A percentile compares a stretch with the other conserved stretches of the same genome.
Conservation (phyloP, 2,329 filamentous ascomycete genomes). For the Bimuria novae-zelandiae region DNA sequence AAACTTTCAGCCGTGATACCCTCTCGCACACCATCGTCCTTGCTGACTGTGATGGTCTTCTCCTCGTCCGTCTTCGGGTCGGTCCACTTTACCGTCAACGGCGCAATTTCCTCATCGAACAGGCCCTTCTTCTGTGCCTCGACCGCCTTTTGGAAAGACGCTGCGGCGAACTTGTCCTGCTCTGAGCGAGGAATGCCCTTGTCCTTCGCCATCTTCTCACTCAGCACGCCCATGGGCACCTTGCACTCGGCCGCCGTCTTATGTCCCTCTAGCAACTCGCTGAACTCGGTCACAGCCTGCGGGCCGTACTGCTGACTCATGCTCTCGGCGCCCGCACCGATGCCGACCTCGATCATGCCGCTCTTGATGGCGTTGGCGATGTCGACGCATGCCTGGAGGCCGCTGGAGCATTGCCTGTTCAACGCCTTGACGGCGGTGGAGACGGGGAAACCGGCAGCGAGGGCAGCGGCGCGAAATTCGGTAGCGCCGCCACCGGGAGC, state of each 20-base stretch:
- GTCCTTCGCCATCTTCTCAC: constrained; percentile 93
- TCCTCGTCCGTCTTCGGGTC: constrained; percentile 89
- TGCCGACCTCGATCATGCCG: constrained; percentile 93
- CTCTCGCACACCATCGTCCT: constrained; percentile 84
- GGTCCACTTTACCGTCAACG: constrained; percentile 82
- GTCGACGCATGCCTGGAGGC: constrained; percentile 89
- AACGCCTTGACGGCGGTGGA: constrained; percentile 81
- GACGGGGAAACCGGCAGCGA: constrained; percentile 90
- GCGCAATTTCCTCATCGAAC: constrained; percentile 89
- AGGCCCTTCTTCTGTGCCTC: constrained; percentile 86
- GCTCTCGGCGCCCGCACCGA: constrained; percentile 94
- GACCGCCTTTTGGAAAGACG: constrained; percentile 86
- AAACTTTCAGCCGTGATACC: constrained; percentile 87
- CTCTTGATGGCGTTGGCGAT: constrained; percentile 89
- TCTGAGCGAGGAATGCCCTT: constrained; percentile 69
- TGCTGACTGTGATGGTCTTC: constrained; percentile 78
- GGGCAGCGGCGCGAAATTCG: constrained; percentile 89
- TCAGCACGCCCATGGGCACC: constrained; percentile 93
- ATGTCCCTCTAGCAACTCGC: constrained; percentile 80
- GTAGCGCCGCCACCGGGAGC: constrained; percentile 93
- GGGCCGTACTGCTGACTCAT: constrained; percentile 95
- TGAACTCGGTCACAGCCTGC: constrained; percentile 88
- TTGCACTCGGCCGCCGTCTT: constrained; percentile 92
- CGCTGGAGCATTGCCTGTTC: constrained; percentile 94
- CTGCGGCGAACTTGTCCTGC: constrained; percentile 94